Base-by-base conservation (phyloP, 768 basidiomycete genomes). In the Tubosaeta brunneosetosa region DNA sequence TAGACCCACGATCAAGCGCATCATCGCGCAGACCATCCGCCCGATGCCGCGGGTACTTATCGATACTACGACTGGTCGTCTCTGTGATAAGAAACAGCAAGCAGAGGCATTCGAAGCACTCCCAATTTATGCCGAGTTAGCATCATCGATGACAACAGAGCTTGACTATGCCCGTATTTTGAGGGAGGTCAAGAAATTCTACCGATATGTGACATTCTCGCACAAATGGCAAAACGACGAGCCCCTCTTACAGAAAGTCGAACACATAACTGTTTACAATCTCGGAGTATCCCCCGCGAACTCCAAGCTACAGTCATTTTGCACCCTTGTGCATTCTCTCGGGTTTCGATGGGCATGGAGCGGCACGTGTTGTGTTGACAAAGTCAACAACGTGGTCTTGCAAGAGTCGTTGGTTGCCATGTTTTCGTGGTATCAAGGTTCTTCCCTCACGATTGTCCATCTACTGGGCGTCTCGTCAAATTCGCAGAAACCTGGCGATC, bases 371-470 rank as follows among this genome's bases (percentile, higher is more conserved):
- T 58, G 57, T 7, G 17, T 58, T 0, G 38, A 57, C 2, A 27
- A 43, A 26, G 2, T 10, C 1, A 44, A 41, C 9, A 42, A 27
- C 2, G 44, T n/a, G 3, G 43, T 46, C 0, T 34, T 29, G 3
- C 43, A 57, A 27, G 56, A 58, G 7, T 48, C 56, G 0, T 3
- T 57, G 17, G 44, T 57, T 4, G 50, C 57, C 22, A 58, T 58
- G 57, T 58, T 58, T 26, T 49, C 1, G 4, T 58, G 57, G 57
- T 58, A 58, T 29, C 43, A 33, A 2, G 34, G 50, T 3, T 44
- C 55, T 10, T 33, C 32, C 11, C 32, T 33, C 32, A 33, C 32
- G 12, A 33, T 33, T 12, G 32, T 33, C 11, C 13, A 57, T n/a
- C 56, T 56, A 4, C 47, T 14, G 0, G 56, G 25, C 3, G 56